Percentiles rank a stretch among this genome's conserved stretches.
These are phyloP conservation scores for Digitaria exilis DNA, from an alignment of 202 grass and related monocot species.

Conservation along the genomic window DNA sequence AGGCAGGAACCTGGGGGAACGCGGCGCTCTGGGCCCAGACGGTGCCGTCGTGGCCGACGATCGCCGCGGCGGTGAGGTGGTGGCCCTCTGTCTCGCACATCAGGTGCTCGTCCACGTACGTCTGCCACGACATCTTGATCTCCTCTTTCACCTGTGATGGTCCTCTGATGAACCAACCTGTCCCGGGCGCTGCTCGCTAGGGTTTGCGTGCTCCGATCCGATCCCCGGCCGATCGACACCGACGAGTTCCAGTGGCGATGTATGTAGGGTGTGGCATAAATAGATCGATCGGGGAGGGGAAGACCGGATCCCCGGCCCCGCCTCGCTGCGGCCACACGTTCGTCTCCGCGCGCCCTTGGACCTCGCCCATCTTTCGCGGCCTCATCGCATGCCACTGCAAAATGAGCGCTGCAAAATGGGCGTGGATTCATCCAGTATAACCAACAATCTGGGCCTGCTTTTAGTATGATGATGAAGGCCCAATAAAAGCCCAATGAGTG, in stretches of 20 bases:
- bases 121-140: slow-evolving; percentile 69
- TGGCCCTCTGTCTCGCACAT: slow-evolving; percentile 66
- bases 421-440: background rate
- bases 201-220: background rate
- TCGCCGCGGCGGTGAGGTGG: slow-evolving; percentile 55
- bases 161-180: background rate
- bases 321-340: slow-evolving; percentile 27
- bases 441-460: background rate
- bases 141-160: no score
- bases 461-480: background rate
- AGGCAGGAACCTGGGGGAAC: slow-evolving; percentile 49
- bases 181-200: background rate
- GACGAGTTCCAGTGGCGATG: background rate
- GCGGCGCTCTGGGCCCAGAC: slow-evolving; percentile 51
- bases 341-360: background rate
- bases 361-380: background rate
- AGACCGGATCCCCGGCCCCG: slow-evolving; percentile 22
- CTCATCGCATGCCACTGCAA: background rate
- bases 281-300: slow-evolving; percentile 8
- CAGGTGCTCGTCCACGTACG: slow-evolving; percentile 68
- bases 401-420: background rate
- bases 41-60: slow-evolving; percentile 63
- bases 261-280: background rate
- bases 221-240: background rate
- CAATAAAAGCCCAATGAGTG: background rate